Percentiles rank a stretch among this genome's conserved stretches.
Evolutionary conservation across 164 flowering plant genomes (phyloP).

Genomic region (Protea cynaroides): DNA sequence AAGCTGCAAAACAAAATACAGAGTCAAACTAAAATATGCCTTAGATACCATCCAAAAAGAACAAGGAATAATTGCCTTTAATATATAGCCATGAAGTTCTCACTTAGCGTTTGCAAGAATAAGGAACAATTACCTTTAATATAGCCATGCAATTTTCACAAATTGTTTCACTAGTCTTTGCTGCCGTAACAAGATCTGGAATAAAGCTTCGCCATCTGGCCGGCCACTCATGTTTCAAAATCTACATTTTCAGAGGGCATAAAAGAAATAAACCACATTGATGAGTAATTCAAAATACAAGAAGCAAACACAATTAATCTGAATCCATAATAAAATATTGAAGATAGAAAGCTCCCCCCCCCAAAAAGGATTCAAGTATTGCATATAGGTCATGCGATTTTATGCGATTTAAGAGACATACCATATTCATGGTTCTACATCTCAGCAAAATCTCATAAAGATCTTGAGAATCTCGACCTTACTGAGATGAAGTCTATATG

Average conservation of each 20-base stretch:
- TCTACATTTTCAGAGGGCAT: constrained; percentile 35
- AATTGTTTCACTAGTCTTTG: constrained; percentile 95
- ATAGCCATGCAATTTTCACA: constrained; percentile 99
- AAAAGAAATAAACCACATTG: neutral
- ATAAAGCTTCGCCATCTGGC: constrained; percentile 88
- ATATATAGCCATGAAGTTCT: constrained; percentile 94
- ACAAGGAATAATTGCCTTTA: constrained; percentile 44
- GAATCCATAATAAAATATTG: too few relatives aligned
- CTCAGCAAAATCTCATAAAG: too few relatives aligned
- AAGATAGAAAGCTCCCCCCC: too few relatives aligned
- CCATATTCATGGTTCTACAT: too few relatives aligned
- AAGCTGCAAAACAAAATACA: constrained; percentile 44
- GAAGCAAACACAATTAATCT: neutral
- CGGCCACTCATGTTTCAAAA: constrained; percentile 99
- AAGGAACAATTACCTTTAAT: constrained; percentile 46
- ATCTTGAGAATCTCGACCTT: too few relatives aligned
- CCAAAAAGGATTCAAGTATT: too few relatives aligned
- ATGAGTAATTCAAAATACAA: neutral
- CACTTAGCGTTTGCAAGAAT: constrained; percentile 79
- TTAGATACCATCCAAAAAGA: neutral
- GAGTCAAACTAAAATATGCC: constrained; percentile 2
- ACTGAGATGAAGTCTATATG: too few relatives aligned
- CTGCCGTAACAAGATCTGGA: constrained; percentile 95
- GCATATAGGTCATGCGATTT: too few relatives aligned
- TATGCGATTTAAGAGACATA: too few relatives aligned